Evolutionary conservation across 2,329 filamentous ascomycete species (phyloP).

Genomic region (Escovopsis sp.): DNA sequence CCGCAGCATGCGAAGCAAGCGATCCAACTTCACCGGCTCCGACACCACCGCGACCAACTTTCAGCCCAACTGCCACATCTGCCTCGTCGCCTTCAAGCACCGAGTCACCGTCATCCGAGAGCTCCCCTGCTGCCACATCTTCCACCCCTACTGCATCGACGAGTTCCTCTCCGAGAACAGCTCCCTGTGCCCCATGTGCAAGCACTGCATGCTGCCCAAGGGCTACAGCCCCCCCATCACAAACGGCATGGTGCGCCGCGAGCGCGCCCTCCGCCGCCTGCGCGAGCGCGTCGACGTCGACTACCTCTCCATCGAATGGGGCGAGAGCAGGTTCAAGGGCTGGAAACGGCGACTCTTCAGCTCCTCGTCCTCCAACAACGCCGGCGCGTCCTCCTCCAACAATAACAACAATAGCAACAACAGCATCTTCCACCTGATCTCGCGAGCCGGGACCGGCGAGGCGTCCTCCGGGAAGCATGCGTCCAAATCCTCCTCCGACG

Average conservation of each 20-base stretch:
- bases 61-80: slow-evolving; percentile 82
- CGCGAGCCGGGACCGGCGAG: too few species aligned
- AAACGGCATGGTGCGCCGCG: slow-evolving; percentile 73
- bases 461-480: background rate
- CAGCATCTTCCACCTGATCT: slow-evolving; percentile 3
- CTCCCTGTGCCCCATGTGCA: slow-evolving; percentile 84
- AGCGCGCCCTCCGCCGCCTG: slow-evolving; percentile 51
- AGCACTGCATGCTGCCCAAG: slow-evolving; percentile 60
- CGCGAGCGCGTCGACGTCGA: slow-evolving; percentile 37
- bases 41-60: slow-evolving; percentile 39
- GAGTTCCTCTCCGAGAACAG: slow-evolving; percentile 64
- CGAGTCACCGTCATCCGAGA: slow-evolving; percentile 63
- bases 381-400: too few species aligned
- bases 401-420: too few species aligned
- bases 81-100: slow-evolving; percentile 64
- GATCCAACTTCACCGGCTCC: slow-evolving; percentile 20
- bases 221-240: slow-evolving; percentile 58
- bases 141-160: slow-evolving; percentile 85
- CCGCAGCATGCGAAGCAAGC: slow-evolving; percentile 22
- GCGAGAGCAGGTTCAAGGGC: slow-evolving; percentile 20
- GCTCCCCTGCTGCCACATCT: slow-evolving; percentile 82
- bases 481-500: background rate
- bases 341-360: slow-evolving; percentile 23
- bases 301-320: slow-evolving; percentile 18
- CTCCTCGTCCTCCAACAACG: slow-evolving; percentile 5